phyloP scores from a whole-genome alignment of 306 rosid genomes.

The Amphicarpaea edgeworthii region DNA sequence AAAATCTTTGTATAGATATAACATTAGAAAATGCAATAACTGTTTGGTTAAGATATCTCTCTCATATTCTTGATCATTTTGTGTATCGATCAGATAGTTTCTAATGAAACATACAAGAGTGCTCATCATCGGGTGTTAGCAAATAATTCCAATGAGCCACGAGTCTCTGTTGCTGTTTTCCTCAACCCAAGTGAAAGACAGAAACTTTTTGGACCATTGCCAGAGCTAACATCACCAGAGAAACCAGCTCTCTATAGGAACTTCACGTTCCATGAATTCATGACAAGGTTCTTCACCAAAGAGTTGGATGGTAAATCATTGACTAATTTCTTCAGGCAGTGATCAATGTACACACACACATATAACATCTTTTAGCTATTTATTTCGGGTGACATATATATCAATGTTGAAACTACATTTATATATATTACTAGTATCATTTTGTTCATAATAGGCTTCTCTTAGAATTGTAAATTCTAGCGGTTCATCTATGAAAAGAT shows the following conservation, averaged over 20 bases:
- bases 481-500: no score
- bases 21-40: no score
- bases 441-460: no score
- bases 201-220: constrained; percentile 70
- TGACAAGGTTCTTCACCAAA: constrained; percentile 65
- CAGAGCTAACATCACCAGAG: constrained; percentile 65
- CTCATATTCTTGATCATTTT: constrained; percentile 4
- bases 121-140: constrained; percentile 83
- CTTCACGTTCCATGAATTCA: constrained; percentile 60
- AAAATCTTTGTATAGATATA: no score
- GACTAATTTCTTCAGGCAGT: constrained; percentile 58
- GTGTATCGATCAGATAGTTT: constrained; percentile 55
- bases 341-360: constrained; percentile 1
- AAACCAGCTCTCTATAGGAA: constrained; percentile 60
- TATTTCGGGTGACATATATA: neutral
- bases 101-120: constrained; percentile 75
- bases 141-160: constrained; percentile 54
- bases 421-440: no score
- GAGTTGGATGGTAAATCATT: constrained; percentile 73
- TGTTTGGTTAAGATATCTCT: neutral
- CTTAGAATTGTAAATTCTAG: no score
- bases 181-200: constrained; percentile 62
- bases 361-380: no score
- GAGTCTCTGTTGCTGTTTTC: constrained; percentile 66
- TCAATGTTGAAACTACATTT: neutral